phyloP scores from a whole-genome alignment of 306 rosid genomes.

The Citrullus mucosospermus region DNA sequence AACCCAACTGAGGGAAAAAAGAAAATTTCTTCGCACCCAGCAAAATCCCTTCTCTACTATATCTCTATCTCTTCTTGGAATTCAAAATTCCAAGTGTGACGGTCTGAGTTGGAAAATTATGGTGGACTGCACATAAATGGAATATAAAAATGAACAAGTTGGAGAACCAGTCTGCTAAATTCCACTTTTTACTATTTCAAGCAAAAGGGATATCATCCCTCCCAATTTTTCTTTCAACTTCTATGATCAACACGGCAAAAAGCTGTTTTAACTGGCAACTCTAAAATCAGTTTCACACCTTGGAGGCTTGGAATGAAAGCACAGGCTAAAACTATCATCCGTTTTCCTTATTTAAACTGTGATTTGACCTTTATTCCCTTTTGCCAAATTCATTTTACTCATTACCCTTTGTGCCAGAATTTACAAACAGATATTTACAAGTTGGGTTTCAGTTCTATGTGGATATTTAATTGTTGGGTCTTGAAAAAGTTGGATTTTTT shows the following conservation, averaged over 20 bases:
- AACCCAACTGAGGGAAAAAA: conserved; percentile 13
- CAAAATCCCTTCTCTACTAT: background rate
- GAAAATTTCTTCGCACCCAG: background rate
- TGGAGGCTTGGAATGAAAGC: background rate
- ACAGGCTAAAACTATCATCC: background rate
- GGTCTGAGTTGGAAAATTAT: conserved; percentile 22
- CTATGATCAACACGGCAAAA: conserved; percentile 25
- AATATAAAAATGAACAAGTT: conserved; percentile 33
- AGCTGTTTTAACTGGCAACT: background rate
- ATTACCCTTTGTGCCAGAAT: background rate
- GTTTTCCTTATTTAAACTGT: background rate
- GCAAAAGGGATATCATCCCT: conserved; percentile 38
- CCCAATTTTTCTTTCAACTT: background rate
- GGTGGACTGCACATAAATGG: conserved; percentile 22
- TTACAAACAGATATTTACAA: background rate
- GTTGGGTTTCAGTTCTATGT: background rate
- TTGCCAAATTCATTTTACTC: background rate
- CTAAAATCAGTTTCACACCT: background rate
- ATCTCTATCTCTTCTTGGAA: conserved; percentile 2
- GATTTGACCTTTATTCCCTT: conserved; percentile 6
- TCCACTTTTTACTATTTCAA: conserved; percentile 23
- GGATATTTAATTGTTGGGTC: background rate
- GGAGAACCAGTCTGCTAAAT: conserved; percentile 25
- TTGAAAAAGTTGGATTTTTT: background rate
- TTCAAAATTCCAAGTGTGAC: conserved; percentile 10